Evolutionary conservation across 148 eudicot genomes (phyloP).

Genomic region (Spergularia bocconei): DNA sequence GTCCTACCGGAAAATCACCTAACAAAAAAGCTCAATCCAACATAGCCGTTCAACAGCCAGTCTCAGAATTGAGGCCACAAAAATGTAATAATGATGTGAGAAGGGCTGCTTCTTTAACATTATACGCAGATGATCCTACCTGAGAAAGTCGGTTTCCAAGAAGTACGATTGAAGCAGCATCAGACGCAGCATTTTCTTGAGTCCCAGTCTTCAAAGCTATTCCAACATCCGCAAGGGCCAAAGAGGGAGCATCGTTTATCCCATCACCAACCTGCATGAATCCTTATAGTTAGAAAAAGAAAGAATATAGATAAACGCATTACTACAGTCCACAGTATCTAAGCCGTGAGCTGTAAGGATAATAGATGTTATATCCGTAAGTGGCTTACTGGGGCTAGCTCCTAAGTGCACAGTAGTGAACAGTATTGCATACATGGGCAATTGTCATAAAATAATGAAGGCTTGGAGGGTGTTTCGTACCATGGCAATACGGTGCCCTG

Average conservation of each 20-base stretch:
- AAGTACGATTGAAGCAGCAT: conserved; percentile 91
- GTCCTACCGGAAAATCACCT: no score
- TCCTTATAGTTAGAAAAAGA: conserved; percentile 16
- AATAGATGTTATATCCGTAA: not conserved
- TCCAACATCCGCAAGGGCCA: conserved; percentile 95
- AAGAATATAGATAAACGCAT: not conserved
- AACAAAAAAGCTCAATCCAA: no score
- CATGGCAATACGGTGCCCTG: conserved; percentile 86
- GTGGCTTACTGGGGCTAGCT: not conserved
- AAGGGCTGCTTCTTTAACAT: not conserved
- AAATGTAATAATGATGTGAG: not conserved
- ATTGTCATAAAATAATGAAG: not conserved
- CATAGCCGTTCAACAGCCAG: no score
- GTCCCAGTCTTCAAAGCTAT: conserved; percentile 79
- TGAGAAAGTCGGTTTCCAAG: conserved; percentile 90
- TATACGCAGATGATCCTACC: conserved; percentile 32
- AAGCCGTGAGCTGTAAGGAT: not conserved
- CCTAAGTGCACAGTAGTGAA: not conserved
- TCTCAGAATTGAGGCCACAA: not conserved
- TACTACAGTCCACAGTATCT: not conserved
- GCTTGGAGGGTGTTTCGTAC: conserved; percentile 32
- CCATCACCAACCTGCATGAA: conserved; percentile 88
- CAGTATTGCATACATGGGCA: not conserved
- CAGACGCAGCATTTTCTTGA: conserved; percentile 95
- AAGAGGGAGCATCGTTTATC: conserved; percentile 92